Conservation (phyloP, 306 rosid genomes). For the Dalbergia oliveri region DNA sequence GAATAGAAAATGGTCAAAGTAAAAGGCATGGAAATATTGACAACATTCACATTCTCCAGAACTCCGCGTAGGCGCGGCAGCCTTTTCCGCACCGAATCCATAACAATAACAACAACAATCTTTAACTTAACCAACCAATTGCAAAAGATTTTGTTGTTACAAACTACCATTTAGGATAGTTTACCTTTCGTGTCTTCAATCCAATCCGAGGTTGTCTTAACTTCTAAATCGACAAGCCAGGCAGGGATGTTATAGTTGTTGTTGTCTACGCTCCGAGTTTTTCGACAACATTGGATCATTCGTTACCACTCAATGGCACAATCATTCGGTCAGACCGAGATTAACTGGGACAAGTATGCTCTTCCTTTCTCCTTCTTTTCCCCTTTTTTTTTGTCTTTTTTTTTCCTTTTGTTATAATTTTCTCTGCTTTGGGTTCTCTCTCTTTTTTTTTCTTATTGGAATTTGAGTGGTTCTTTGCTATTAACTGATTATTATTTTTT, state of each 20-base stretch:
- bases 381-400: neutral
- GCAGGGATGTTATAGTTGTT: conserved; percentile 30
- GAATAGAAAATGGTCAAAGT: neutral
- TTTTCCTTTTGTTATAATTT: too few species aligned
- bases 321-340: conserved; percentile 78
- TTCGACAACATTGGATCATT: conserved; percentile 17
- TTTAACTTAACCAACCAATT: neutral
- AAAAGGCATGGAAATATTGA: neutral
- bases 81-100: neutral
- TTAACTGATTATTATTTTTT: neutral
- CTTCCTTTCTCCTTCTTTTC: neutral
- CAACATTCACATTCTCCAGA: neutral
- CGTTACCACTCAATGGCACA: conserved; percentile 59
- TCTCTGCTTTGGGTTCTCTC: neutral
- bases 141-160: neutral
- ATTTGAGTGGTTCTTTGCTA: neutral
- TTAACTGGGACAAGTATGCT: conserved; percentile 95
- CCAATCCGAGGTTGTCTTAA: neutral
- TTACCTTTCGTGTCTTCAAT: neutral
- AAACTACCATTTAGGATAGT: neutral
- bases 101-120: neutral
- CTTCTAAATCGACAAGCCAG: neutral
- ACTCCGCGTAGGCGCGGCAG: neutral
- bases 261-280: conserved; percentile 40
- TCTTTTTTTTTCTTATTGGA: neutral